Evolutionary conservation across 1,139 yeast genomes (phyloP).

Genomic region (Pichia sp.): DNA sequence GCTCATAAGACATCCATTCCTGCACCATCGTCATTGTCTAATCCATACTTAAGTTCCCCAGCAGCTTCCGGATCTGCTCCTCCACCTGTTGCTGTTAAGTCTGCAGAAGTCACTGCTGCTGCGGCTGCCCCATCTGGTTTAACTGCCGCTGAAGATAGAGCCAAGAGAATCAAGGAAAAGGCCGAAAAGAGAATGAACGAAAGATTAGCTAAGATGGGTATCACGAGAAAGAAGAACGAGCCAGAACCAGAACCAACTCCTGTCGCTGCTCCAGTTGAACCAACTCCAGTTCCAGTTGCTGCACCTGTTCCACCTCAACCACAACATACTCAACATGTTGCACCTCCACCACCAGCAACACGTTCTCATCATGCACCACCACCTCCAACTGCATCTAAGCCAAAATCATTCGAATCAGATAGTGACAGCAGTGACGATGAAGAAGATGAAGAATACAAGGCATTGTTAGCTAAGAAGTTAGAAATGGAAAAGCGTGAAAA

Average conservation of each 20-base stretch:
- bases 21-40: slow-evolving; percentile 8
- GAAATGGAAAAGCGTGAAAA: slow-evolving; percentile 46
- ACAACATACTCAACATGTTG: slow-evolving; percentile 10
- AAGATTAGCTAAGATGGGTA: slow-evolving; percentile 79
- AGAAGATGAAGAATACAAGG: slow-evolving; percentile 34
- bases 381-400: slow-evolving; percentile 21
- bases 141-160: slow-evolving; percentile 55
- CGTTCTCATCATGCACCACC: slow-evolving; percentile 19
- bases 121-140: slow-evolving; percentile 15
- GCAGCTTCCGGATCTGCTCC: neutral
- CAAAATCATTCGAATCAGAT: slow-evolving; percentile 5
- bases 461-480: slow-evolving; percentile 34
- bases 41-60: slow-evolving; percentile 9
- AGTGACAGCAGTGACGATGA: slow-evolving; percentile 34
- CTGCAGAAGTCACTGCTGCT: neutral
- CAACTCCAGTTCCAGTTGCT: neutral
- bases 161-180: slow-evolving; percentile 84
- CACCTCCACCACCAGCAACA: slow-evolving; percentile 23
- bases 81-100: slow-evolving; percentile 1
- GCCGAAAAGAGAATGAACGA: slow-evolving; percentile 92
- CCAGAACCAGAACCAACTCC: neutral
- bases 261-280: slow-evolving; percentile 8
- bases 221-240: slow-evolving; percentile 41
- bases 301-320: neutral
- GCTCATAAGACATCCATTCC: slow-evolving; percentile 23